Base-by-base conservation (phyloP, 371 early-diverging fungal genomes). In the Dichotomocladium elegans region DNA sequence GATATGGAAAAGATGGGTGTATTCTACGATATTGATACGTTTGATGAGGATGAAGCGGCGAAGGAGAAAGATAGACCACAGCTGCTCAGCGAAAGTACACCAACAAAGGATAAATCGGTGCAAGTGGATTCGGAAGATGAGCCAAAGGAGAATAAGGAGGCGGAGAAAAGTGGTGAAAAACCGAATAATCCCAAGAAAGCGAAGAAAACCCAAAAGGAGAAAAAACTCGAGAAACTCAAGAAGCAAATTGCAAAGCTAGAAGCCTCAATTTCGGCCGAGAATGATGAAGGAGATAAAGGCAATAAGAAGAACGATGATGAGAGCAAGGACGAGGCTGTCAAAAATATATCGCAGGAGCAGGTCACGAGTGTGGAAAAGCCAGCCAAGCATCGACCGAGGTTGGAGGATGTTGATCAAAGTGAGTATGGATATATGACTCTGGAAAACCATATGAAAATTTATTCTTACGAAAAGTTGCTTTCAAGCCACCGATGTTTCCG, bases 21-120 rank as follows among this genome's bases (percentile, higher is more conserved):
- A 6, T 78, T 63, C 48, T 76, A 80, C 57, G 74, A 81, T 44
- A 42, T 83, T 10, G 86, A 86, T 58, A 81, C 81, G 11, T 84
- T 81, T 54, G 73, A 76, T 56, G 82, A 81, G 14, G 51, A 64
- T 10, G 25, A 57, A 12, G 69, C 63, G 55, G 54, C 58, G 55
- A 10, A 63, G 48, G 48, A 44, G 44, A 35, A 51, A 31, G 50
- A 37, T 41, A 55, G 46, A 71, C 50, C 31, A 58, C 56, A 41
- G 64, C 62, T 9, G 53, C n/a, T 17, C n/a, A n/a, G n/a, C n/a
- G 64, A 11, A 53, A 54, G 15, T 19, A 47, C 21, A 59, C 63
- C 3, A 47, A 61, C 37, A 60, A n/a, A n/a, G n/a, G n/a, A n/a
- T n/a, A n/a, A n/a, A n/a, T n/a, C n/a, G n/a, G n/a, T n/a, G n/a